Conservation (phyloP, 73 alveolate species). For the Tetrahymena malaccensis region DNA sequence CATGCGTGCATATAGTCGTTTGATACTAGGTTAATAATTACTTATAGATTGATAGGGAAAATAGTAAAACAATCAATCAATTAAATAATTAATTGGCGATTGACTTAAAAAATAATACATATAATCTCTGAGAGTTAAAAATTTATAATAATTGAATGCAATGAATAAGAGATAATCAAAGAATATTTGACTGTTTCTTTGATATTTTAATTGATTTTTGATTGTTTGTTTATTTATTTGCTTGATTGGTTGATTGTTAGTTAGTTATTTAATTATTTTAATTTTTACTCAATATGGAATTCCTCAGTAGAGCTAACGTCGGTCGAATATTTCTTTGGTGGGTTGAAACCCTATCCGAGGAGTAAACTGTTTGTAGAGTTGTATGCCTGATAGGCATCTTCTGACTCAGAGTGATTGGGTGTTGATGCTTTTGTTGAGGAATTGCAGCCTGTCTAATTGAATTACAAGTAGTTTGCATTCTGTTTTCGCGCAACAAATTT, state of each 20-base stretch:
- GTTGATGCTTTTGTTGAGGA: background rate
- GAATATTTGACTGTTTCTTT: background rate
- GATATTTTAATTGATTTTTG: background rate
- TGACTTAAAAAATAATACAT: background rate
- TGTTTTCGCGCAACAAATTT: background rate
- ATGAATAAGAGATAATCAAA: background rate
- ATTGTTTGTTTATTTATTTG: background rate
- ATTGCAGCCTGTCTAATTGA: background rate
- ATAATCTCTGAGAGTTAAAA: background rate
- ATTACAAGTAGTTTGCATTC: background rate
- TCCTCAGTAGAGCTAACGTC: background rate
- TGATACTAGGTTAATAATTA: background rate
- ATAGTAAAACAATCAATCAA: background rate
- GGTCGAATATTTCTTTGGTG: background rate
- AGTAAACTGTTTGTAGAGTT: background rate
- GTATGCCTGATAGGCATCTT: background rate
- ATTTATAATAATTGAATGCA: background rate
- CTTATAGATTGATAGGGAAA: background rate
- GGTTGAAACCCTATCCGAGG: background rate
- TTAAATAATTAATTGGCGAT: too few relatives aligned
- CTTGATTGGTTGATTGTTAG: background rate
- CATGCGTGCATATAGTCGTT: background rate
- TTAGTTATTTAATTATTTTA: background rate
- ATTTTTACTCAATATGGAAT: background rate
- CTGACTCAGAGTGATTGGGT: background rate